These are phyloP conservation scores for Plantago elongata DNA, from an alignment of 257 asterid genomes.

Conservation along the genomic window DNA sequence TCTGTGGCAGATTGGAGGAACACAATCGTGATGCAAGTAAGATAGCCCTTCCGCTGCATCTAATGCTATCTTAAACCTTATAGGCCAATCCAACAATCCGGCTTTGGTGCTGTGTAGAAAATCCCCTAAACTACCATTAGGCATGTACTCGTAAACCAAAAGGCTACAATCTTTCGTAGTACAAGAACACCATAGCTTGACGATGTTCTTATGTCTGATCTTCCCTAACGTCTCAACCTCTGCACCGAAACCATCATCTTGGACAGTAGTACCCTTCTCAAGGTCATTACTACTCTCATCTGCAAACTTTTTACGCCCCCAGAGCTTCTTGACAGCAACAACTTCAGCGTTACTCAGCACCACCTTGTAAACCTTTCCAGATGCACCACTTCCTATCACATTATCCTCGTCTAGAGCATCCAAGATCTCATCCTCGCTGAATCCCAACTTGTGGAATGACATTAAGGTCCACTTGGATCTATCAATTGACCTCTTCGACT, in stretches of 20 bases:
- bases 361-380: constrained; percentile 96
- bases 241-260: constrained; percentile 55
- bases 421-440: constrained; percentile 72
- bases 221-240: constrained; percentile 91
- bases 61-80: constrained; percentile 72
- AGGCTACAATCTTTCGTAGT: constrained; percentile 73
- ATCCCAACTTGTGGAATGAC: constrained; percentile 89
- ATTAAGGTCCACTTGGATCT: constrained; percentile 88
- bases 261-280: constrained; percentile 51
- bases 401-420: constrained; percentile 86
- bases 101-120: constrained; percentile 78
- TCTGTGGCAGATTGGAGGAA: constrained; percentile 82
- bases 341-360: constrained; percentile 72
- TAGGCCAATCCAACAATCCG: constrained; percentile 79
- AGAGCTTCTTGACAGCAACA: constrained; percentile 84
- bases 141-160: constrained; percentile 93
- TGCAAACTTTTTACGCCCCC: constrained; percentile 51
- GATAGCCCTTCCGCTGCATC: constrained; percentile 96
- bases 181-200: constrained; percentile 88
- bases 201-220: constrained; percentile 89
- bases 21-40: constrained; percentile 85
- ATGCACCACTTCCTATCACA: constrained; percentile 84
- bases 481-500: constrained; percentile 43
- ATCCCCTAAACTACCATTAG: constrained; percentile 91
- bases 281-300: constrained; percentile 45